Conservation (phyloP, 2,329 filamentous ascomycete species). For the Dactylonectria estremocensis region DNA sequence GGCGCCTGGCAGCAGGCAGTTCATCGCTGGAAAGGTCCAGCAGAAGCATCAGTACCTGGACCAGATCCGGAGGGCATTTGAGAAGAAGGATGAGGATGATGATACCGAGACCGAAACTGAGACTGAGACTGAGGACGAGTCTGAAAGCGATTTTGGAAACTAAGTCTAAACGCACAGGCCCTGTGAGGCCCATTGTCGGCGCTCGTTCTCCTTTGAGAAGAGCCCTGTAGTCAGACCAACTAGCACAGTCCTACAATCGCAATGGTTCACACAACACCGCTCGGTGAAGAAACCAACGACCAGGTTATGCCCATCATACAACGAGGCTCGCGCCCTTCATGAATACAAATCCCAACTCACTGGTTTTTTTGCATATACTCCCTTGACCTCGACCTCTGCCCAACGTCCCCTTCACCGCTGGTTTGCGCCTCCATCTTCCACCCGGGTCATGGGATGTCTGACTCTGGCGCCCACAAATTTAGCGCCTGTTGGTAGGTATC, state of each 20-base stretch:
- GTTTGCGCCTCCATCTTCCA: background rate
- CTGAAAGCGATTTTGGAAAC: background rate
- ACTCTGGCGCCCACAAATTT: background rate
- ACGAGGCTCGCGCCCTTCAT: background rate
- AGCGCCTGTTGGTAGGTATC: background rate
- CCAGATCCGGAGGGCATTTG: background rate
- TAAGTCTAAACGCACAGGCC: background rate
- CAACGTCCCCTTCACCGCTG: background rate
- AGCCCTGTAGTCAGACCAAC: background rate
- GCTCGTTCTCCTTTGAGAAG: background rate
- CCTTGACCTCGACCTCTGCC: background rate
- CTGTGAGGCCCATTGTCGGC: background rate
- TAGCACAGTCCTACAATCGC: background rate
- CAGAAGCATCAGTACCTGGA: background rate
- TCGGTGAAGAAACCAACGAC: background rate
- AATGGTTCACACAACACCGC: background rate
- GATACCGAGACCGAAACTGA: background rate
- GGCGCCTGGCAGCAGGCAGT: background rate
- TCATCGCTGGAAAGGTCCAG: background rate
- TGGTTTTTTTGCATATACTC: background rate
- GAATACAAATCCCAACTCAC: background rate
- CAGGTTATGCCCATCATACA: background rate
- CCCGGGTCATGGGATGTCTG: background rate
- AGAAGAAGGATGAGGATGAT: background rate
- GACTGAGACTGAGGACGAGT: background rate